These are phyloP conservation scores for Curvularia lunata DNA, from an alignment of 2,329 filamentous ascomycete species.

Conservation along the genomic window DNA sequence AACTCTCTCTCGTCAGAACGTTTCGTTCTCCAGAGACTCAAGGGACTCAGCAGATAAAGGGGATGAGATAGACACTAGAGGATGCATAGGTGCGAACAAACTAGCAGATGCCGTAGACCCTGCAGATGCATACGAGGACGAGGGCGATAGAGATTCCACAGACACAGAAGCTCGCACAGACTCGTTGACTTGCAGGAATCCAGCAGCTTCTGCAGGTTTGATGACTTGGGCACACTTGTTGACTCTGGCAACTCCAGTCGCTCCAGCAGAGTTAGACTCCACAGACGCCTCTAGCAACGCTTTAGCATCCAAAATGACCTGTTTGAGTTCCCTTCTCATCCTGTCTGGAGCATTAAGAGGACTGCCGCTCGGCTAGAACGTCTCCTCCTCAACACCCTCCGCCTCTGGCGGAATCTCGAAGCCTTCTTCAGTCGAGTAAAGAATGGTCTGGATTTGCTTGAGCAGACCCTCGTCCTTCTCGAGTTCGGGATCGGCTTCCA, in stretches of 20 bases:
- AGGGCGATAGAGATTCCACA: background rate
- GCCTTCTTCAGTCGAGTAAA: slow-evolving; percentile 88
- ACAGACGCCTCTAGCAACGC: slow-evolving; percentile 11
- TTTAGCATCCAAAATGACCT: slow-evolving; percentile 13
- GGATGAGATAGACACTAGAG: background rate
- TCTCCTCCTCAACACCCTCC: slow-evolving; percentile 77
- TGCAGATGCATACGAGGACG: background rate
- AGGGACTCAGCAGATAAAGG: slow-evolving; percentile 54
- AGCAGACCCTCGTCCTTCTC: slow-evolving; percentile 93
- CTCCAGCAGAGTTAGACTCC: background rate
- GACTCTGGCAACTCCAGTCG: background rate
- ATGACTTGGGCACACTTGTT: background rate
- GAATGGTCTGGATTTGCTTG: slow-evolving; percentile 94
- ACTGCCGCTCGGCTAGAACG: slow-evolving; percentile 31
- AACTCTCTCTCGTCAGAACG: slow-evolving; percentile 22
- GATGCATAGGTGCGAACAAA: background rate
- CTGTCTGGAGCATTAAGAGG: slow-evolving; percentile 7
- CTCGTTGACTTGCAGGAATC: background rate
- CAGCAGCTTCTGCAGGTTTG: background rate
- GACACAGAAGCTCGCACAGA: background rate
- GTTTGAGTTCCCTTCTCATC: slow-evolving; percentile 1
- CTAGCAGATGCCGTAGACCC: background rate
- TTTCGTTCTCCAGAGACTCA: slow-evolving; percentile 35
- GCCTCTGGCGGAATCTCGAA: slow-evolving; percentile 89
- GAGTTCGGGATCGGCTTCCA: slow-evolving; percentile 89